A percentile compares a stretch with the other conserved stretches of the same genome.
Evolutionary conservation across 352 stramenopile species (phyloP).

Genomic region (Phytophthora cactorum): DNA sequence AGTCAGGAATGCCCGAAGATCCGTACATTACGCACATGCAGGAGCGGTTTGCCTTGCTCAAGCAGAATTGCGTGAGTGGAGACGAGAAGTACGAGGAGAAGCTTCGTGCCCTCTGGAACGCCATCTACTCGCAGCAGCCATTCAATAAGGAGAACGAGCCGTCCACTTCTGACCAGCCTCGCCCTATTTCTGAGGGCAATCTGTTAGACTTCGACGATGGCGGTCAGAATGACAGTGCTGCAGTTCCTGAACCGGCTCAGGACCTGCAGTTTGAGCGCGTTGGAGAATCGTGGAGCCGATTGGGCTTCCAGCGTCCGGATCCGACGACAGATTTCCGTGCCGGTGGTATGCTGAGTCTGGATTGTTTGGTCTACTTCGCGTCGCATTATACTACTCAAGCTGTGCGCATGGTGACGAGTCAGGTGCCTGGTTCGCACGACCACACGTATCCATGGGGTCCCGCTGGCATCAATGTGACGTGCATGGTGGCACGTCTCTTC

Average conservation of each 20-base stretch:
- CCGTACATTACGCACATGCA: conserved; percentile 71
- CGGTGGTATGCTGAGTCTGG: conserved; percentile 78
- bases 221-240: conserved; percentile 9
- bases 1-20: conserved; percentile 59
- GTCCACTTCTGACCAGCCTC: conserved; percentile 19
- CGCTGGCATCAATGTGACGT: conserved; percentile 87
- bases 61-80: conserved; percentile 72
- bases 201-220: conserved; percentile 31
- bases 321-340: conserved; percentile 88
- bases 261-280: conserved; percentile 68
- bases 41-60: conserved; percentile 63
- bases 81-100: conserved; percentile 70
- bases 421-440: conserved; percentile 80
- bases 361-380: conserved; percentile 85
- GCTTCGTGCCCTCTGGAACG: conserved; percentile 64
- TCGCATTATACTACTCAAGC: conserved; percentile 71
- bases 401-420: conserved; percentile 75
- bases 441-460: conserved; percentile 88
- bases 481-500: conserved; percentile 80
- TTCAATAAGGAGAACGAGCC: conserved; percentile 36
- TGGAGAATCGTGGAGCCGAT: conserved; percentile 78
- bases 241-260: conserved; percentile 5
- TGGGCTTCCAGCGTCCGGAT: conserved; percentile 86
- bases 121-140: conserved; percentile 64
- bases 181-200: conserved; percentile 35